Percentiles rank a stretch among this genome's conserved stretches.
phyloP scores from a whole-genome alignment of 2,329 filamentous ascomycete species.

The Cladosporium sp. region DNA sequence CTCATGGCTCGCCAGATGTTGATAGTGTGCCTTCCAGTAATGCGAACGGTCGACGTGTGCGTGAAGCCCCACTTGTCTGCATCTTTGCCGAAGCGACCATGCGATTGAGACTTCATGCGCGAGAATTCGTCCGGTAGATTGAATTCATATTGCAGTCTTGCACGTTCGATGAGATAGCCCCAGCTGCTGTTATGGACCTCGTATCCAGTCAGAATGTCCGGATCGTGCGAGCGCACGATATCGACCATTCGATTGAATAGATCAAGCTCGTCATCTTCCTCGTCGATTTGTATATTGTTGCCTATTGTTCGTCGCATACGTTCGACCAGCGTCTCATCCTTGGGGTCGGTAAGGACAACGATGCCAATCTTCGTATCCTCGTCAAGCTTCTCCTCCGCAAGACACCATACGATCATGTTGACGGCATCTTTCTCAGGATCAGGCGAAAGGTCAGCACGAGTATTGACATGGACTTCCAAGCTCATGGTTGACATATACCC shows the following conservation, averaged over 20 bases:
- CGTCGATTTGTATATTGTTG: slow-evolving; percentile 58
- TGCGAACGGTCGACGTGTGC: slow-evolving; percentile 81
- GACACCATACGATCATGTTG: slow-evolving; percentile 82
- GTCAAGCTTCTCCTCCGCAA: slow-evolving; percentile 61
- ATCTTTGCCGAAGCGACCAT: slow-evolving; percentile 80
- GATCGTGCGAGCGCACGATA: slow-evolving; percentile 77
- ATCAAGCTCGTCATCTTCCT: slow-evolving; percentile 77
- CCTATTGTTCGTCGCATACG: slow-evolving; percentile 59
- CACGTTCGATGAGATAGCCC: slow-evolving; percentile 92
- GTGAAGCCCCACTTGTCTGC: slow-evolving; percentile 91
- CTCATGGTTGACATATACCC: slow-evolving; percentile 98
- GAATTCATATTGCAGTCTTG: slow-evolving; percentile 79
- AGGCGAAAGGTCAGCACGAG: slow-evolving; percentile 71
- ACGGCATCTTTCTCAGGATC: slow-evolving; percentile 90
- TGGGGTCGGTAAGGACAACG: slow-evolving; percentile 55
- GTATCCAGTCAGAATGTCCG: slow-evolving; percentile 89
- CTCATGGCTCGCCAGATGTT: slow-evolving; percentile 97
- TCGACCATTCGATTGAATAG: slow-evolving; percentile 81
- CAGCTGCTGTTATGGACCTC: slow-evolving; percentile 92
- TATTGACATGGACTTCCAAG: slow-evolving; percentile 87
- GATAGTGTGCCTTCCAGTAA: slow-evolving; percentile 95
- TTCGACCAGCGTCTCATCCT: slow-evolving; percentile 54
- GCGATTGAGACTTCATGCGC: slow-evolving; percentile 76
- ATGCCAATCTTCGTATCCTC: slow-evolving; percentile 67
- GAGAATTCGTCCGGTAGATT: slow-evolving; percentile 89